phyloP scores from a whole-genome alignment of 2,329 filamentous ascomycete species.

The Canariomyces notabilis region DNA sequence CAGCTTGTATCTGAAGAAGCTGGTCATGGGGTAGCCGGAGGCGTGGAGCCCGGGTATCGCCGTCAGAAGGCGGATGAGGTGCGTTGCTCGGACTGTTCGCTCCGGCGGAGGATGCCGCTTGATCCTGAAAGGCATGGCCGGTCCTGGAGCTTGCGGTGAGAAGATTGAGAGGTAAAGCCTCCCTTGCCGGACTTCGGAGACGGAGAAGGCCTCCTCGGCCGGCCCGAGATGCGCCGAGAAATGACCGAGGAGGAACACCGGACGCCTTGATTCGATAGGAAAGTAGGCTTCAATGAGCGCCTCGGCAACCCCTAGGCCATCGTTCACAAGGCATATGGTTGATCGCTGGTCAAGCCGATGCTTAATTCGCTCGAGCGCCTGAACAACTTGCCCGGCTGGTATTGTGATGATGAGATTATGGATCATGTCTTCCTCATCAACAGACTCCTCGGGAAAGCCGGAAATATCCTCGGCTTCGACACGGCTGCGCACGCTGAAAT shows the following conservation, averaged over 20 bases:
- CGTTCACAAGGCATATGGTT: conserved; percentile 33
- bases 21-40: conserved; percentile 50
- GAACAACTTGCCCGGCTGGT: conserved; percentile 24
- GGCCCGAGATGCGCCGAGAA: conserved; percentile 44
- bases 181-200: conserved; percentile 34
- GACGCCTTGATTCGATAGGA: conserved; percentile 56
- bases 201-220: conserved; percentile 36
- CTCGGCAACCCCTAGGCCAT: conserved; percentile 73
- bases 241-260: conserved; percentile 70
- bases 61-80: conserved; percentile 61
- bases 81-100: conserved; percentile 32
- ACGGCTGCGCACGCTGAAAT: conserved; percentile 15
- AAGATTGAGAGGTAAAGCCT: conserved; percentile 32
- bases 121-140: conserved; percentile 2
- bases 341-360: conserved; percentile 32
- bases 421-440: conserved; percentile 8
- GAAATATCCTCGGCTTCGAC: conserved; percentile 24
- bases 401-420: conserved; percentile 31
- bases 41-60: conserved; percentile 58
- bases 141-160: conserved; percentile 7
- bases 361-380: conserved; percentile 23
- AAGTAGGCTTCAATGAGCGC: conserved; percentile 69
- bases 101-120: conserved; percentile 23
- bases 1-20: conserved; percentile 69
- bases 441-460: neutral